These are phyloP conservation scores for Polygonum aviculare DNA, from an alignment of 148 eudicot genomes.

Conservation along the genomic window DNA sequence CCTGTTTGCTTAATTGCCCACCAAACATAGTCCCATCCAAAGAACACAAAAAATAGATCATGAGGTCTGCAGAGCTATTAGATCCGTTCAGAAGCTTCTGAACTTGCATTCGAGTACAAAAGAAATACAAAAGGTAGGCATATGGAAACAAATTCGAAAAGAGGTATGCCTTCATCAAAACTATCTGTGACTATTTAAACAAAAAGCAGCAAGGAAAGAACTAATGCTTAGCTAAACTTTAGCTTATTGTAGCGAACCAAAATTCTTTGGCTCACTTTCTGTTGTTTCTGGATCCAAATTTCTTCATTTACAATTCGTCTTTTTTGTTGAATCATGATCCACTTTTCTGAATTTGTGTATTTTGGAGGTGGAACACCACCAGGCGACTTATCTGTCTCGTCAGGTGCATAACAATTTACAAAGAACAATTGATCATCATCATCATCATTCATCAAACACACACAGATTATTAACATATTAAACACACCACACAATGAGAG, in stretches of 20 bases:
- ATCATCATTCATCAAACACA: too few relatives aligned
- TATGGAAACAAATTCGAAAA: neutral
- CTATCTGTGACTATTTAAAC: neutral
- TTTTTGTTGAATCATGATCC: constrained; percentile 72
- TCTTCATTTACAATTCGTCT: constrained; percentile 47
- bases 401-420: constrained; percentile 37
- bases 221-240: constrained; percentile 42
- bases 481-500: too few relatives aligned
- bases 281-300: constrained; percentile 57
- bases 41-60: too few relatives aligned
- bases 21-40: too few relatives aligned
- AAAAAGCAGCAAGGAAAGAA: neutral
- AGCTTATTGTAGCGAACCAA: constrained; percentile 49
- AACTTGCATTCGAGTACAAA: too few relatives aligned
- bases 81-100: too few relatives aligned
- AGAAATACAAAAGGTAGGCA: neutral
- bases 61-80: too few relatives aligned
- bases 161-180: neutral
- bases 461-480: too few relatives aligned
- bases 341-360: constrained; percentile 65
- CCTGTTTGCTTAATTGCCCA: too few relatives aligned
- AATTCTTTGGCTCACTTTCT: constrained; percentile 63
- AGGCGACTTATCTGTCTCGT: constrained; percentile 36
- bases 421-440: too few relatives aligned
- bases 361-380: constrained; percentile 43